These are phyloP conservation scores for Polytrichum commune DNA, from an alignment of 225 moss, liverwort and hornwort genomes.

Conservation along the genomic window DNA sequence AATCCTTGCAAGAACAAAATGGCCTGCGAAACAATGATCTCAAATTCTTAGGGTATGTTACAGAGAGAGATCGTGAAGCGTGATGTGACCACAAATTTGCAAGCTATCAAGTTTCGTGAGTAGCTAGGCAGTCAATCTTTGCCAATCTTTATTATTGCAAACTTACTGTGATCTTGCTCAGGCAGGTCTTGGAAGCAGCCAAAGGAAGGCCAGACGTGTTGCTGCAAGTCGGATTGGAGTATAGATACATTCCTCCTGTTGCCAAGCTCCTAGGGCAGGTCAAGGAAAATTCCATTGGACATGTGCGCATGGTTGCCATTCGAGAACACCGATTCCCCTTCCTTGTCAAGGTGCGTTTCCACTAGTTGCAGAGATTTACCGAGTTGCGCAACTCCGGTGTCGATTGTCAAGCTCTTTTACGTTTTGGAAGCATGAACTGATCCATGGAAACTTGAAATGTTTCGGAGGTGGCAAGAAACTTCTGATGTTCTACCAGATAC, in stretches of 20 bases:
- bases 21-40: background rate
- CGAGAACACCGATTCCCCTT: slow-evolving; percentile 90
- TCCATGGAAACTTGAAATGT: too few relatives aligned
- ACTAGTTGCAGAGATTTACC: background rate
- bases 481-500: too few relatives aligned
- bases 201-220: slow-evolving; percentile 64
- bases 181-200: slow-evolving; percentile 70
- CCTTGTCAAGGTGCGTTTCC: slow-evolving; percentile 53
- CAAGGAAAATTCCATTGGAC: slow-evolving; percentile 46
- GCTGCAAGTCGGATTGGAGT: slow-evolving; percentile 88
- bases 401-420: too few relatives aligned
- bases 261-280: slow-evolving; percentile 60
- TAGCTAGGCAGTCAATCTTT: too few relatives aligned
- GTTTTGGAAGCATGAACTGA: too few relatives aligned
- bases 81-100: too few relatives aligned
- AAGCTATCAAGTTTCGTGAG: too few relatives aligned
- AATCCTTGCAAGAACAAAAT: too few relatives aligned
- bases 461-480: too few relatives aligned
- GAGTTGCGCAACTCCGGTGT: too few relatives aligned
- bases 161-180: background rate
- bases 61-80: too few relatives aligned
- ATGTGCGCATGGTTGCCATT: slow-evolving; percentile 74
- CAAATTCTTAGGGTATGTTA: background rate
- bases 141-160: background rate
- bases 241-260: slow-evolving; percentile 80